phyloP scores from a whole-genome alignment of 345 rosid genomes.

The Leavenworthia alabamica region DNA sequence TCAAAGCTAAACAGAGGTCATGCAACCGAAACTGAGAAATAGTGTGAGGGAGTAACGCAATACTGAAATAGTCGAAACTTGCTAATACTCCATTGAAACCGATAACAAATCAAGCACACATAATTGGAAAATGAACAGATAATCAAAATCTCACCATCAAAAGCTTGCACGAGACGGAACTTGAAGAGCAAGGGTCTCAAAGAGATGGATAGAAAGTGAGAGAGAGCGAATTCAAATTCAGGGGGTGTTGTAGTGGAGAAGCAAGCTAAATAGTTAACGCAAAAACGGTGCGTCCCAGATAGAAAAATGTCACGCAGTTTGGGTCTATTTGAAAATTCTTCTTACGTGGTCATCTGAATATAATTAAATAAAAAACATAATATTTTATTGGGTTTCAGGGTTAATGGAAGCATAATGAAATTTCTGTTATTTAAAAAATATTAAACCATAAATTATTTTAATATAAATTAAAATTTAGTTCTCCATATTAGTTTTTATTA shows the following conservation, averaged over 20 bases:
- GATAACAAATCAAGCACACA: slow-evolving; percentile 8
- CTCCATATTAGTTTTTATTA: too few species aligned
- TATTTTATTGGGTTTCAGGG: too few species aligned
- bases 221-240: slow-evolving; percentile 12
- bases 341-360: not conserved
- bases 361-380: too few species aligned
- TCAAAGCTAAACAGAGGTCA: not conserved
- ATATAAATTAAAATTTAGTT: too few species aligned
- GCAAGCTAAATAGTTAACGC: not conserved
- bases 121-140: not conserved
- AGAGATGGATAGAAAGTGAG: slow-evolving; percentile 3
- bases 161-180: not conserved
- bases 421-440: too few species aligned
- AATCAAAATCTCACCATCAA: not conserved
- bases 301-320: not conserved
- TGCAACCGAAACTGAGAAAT: not conserved
- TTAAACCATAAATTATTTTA: too few species aligned
- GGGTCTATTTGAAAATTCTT: not conserved
- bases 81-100: not conserved
- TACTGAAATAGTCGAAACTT: not conserved
- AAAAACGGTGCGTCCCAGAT: not conserved
- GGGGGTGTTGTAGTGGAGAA: slow-evolving; percentile 2
- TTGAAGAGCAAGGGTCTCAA: slow-evolving; percentile 13
- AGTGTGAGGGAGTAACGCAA: not conserved
- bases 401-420: too few species aligned